These are phyloP conservation scores for Mucor irregularis DNA, from an alignment of 371 early-diverging fungal genomes.

Conservation along the genomic window DNA sequence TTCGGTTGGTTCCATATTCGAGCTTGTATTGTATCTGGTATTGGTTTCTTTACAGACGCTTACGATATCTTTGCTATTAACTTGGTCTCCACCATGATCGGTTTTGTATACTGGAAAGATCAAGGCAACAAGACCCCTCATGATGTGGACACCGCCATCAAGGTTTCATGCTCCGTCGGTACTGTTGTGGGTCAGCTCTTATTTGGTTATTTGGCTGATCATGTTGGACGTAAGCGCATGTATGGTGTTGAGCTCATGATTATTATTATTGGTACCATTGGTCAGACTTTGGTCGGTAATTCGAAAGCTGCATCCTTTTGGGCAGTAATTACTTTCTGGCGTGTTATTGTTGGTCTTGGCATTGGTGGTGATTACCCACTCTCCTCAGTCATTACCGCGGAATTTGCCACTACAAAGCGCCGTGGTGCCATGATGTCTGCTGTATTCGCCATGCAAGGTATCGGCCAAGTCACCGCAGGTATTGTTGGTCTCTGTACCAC, in stretches of 20 bases:
- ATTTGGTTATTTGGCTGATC: conserved; percentile 81
- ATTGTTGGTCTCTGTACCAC: conserved; percentile 65
- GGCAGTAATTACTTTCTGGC: conserved; percentile 72
- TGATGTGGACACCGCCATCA: conserved; percentile 64
- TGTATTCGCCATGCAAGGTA: conserved; percentile 88
- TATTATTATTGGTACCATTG: conserved; percentile 70
- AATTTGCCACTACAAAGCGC: conserved; percentile 73
- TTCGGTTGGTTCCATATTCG: conserved; percentile 84
- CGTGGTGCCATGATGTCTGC: conserved; percentile 85
- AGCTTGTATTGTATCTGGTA: conserved; percentile 84
- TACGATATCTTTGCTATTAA: conserved; percentile 90
- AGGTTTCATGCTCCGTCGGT: conserved; percentile 77
- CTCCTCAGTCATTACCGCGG: conserved; percentile 79
- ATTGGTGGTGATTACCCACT: conserved; percentile 82
- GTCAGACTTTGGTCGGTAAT: conserved; percentile 69
- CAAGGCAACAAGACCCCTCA: conserved; percentile 48
- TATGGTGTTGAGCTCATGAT: conserved; percentile 84
- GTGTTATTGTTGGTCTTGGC: conserved; percentile 75
- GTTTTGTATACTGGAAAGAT: conserved; percentile 62
- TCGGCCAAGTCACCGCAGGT: conserved; percentile 74
- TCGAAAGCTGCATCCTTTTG: conserved; percentile 58
- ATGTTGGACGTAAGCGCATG: conserved; percentile 78
- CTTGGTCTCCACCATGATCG: conserved; percentile 77
- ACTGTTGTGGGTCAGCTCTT: conserved; percentile 76
- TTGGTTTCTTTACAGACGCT: conserved; percentile 88